Evolutionary conservation across 23 red algal genomes (phyloP), one percentile per base, ranked within the genome.

Genomic region (Chondrus crispus): DNA sequence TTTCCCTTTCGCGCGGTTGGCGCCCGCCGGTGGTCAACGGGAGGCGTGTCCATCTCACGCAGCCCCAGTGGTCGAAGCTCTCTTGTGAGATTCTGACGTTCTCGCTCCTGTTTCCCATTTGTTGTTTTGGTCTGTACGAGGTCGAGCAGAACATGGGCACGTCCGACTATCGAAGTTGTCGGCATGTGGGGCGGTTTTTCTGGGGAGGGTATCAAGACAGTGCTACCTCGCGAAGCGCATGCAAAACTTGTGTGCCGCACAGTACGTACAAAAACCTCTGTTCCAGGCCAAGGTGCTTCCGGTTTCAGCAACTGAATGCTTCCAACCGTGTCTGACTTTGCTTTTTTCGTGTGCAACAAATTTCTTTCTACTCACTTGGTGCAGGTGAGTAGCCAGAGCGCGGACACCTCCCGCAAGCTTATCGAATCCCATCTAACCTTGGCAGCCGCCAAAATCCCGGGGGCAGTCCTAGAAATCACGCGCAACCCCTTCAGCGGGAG

Each of bases 141-240:
- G 7, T 66, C 0, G 18, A 8, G 24, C 37, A 90, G 87, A 11
- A 84, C 88, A 57, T 87, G 86, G 78, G 37, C 81, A 40, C 91
- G 96, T n/a, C 96, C 96, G 36, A 93, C 86, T 28, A 41, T 98
- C 32, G 96, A 98, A 81, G 82, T 98, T 38, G 96, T 98, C 4
- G 96, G 96, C 39, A 95, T 98, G 35, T 85, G 73, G 41, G 91
- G 96, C 55, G 96, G 96, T 33, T 98, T 92, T 68, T 68, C 43
- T 20, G 96, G 93, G 7, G 81, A 91, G 19, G 96, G 96, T 18
- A 95, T 98, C 35, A 94, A 95, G 58, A 95, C 92, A 4, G 96
- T 94, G 28, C 80, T 98, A 19, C 96, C 96, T 22, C 74, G 87
- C 44, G 53, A 85, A 11, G 96, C 96, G 18, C 47, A 60, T 45